Base-by-base conservation (phyloP, 2,329 filamentous ascomycete species). In the Hypoxylon sp. region DNA sequence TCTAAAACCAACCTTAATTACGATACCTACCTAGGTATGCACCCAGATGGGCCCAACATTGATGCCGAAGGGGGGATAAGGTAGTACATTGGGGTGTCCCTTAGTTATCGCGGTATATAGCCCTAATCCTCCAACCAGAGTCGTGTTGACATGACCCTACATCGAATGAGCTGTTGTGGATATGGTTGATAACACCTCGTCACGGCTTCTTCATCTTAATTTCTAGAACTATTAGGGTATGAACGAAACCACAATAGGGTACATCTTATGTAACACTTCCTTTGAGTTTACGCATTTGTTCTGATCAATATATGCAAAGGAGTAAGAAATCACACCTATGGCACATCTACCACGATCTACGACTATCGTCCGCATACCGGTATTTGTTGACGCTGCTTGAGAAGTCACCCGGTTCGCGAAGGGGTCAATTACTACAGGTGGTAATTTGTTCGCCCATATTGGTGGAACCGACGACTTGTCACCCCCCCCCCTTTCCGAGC, bases 61-160 rank as follows among this genome's bases (percentile, higher is more conserved):
- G 48, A 20, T 11, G 15, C 43, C 13, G 28, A 15, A 48, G 17
- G 32, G 44, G 20, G 30, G 41, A 13, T 4, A 44, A 41, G 30
- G 8, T 15, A 48, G 24, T n/a, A 34, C 15, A 37, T 48, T 30
- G 56, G 49, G 56, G 30, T 1, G 30, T 10, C 44, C 44, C 30
- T 55, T 49, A 53, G 19, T 48, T 37, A n/a, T 28, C 26, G 52
- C 37, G 44, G 44, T 43, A 41, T 59, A 59, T 43, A 44, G 48
- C 41, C 41, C 37, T 8, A 55, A 2, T n/a, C 4, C 37, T 19
- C 34, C 13, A 15, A 30, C 43, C 30, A 24, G 41, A 13, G 43
- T 48, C 41, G 19, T 17, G 7, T 47, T 26, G 24, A 28, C 13
- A 28, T 26, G 10, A 47, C 44, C 22, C 22, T 28, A n/a, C 4